A percentile compares a stretch with the other conserved stretches of the same genome.
These are phyloP conservation scores for Ogataea hybrid DNA, from an alignment of 1,139 yeast species.

Conservation along the genomic window DNA sequence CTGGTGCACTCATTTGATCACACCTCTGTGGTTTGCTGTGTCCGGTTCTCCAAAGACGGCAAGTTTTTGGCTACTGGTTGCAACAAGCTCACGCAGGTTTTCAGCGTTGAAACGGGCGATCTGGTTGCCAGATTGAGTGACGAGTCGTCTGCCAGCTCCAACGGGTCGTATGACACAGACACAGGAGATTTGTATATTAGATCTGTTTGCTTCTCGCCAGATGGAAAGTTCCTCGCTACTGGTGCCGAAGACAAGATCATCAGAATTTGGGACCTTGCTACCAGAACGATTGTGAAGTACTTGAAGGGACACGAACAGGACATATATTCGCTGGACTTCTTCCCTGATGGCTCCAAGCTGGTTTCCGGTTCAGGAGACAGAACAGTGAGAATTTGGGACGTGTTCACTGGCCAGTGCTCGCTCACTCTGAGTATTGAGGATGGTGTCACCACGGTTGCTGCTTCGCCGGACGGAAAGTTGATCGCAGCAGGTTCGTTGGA, in stretches of 20 bases:
- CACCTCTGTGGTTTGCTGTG: constrained; percentile 95
- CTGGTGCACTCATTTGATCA: constrained; percentile 89
- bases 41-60: constrained; percentile 89
- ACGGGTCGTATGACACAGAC: constrained; percentile 41
- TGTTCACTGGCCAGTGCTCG: constrained; percentile 87
- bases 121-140: constrained; percentile 84
- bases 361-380: constrained; percentile 98
- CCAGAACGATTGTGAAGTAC: constrained; percentile 82
- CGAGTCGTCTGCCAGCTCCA: constrained; percentile 52
- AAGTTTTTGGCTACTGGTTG: constrained; percentile 96
- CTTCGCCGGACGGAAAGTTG: constrained; percentile 89
- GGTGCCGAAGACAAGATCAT: constrained; percentile 98
- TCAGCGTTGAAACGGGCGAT: constrained; percentile 89
- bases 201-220: constrained; percentile 95
- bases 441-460: constrained; percentile 97
- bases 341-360: constrained; percentile 91
- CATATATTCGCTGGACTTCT: constrained; percentile 91
- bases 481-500: constrained; percentile 98
- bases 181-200: constrained; percentile 87
- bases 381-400: constrained; percentile 96
- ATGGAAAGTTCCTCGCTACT: constrained; percentile 92
- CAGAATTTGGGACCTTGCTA: constrained; percentile 93
- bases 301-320: constrained; percentile 97
- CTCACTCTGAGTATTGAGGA: constrained; percentile 90
- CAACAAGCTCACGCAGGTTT: constrained; percentile 93